Percentiles rank a stretch among this genome's conserved stretches.
phyloP scores from a whole-genome alignment of 768 basidiomycete species.

The Scleroderma citrinum region DNA sequence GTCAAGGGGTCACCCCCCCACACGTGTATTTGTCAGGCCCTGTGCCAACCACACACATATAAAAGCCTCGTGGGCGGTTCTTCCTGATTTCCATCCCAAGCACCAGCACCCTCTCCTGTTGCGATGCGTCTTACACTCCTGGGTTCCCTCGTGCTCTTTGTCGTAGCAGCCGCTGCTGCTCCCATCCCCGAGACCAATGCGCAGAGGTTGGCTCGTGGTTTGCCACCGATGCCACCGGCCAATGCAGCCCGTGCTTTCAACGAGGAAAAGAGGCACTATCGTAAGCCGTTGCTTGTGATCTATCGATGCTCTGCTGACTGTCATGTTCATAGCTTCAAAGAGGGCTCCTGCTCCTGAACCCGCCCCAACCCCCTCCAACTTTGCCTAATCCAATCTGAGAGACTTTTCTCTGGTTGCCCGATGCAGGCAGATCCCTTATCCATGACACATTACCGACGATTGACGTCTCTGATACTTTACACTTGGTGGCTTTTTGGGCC shows the following conservation, averaged over 20 bases:
- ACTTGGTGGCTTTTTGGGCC: too few relatives aligned
- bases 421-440: too few relatives aligned
- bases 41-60: too few relatives aligned
- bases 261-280: background rate
- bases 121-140: constrained; percentile 5
- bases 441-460: too few relatives aligned
- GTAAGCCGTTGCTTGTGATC: background rate
- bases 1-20: background rate
- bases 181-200: constrained; percentile 32
- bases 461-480: too few relatives aligned
- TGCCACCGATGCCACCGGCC: constrained; percentile 31
- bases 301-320: background rate
- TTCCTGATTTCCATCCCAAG: background rate
- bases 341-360: background rate
- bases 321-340: background rate
- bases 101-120: background rate
- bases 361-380: too few relatives aligned
- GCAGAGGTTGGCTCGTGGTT: constrained; percentile 40
- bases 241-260: background rate
- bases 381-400: background rate
- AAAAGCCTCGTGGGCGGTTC: background rate
- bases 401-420: background rate
- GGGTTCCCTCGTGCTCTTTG: constrained; percentile 17
- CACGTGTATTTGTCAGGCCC: background rate
- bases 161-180: constrained; percentile 13